Base-by-base conservation (phyloP, 1,284 basidiomycete species). In the Entoloma clypeatum region DNA sequence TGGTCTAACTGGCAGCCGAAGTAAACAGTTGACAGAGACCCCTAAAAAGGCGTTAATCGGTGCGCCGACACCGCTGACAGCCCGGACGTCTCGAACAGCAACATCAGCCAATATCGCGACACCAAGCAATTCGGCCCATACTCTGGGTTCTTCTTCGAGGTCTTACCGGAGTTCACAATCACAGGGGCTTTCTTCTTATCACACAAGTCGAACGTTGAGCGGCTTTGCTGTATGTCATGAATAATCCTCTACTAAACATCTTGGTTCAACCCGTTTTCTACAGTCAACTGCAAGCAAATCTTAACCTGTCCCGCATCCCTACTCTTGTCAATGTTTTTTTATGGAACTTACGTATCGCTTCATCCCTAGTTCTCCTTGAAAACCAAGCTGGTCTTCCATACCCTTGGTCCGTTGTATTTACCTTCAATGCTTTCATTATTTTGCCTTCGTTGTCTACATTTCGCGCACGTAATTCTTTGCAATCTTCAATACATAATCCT, bases 1-100 rank as follows among this genome's bases (percentile, higher is more conserved):
- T 41, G 57, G 41, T 13, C 11, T 77, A 29, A 64, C 66, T 36
- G 62, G 75, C 21, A 69, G 68, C 52, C 71, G 81, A 41, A 74
- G 65, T 46, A 79, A 78, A 45, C 67, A 72, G 48, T 57, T 79
- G 14, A 65, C 67, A 7, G 86, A 89, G 56, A 89, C 87, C 4
- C 87, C 87, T 18, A 90, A 89, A 70, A 90, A 90, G 65, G 85
- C 85, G 7, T 74, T 86, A 55, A 91, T 91, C 52, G 81, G 86
- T 57, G 88, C 86, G 8, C 87, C 87, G 4, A 88, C 87, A 2
- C 87, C 87, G 3, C 68, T 91, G 45, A 84, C 86, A 27, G 84
- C 86, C 45, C 80, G 86, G 35, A 72, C 75, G 11, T 67, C 78
- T 6, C 75, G 86, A 46, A 77, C 74, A 18, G 68, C 71, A 16